phyloP scores from a whole-genome alignment of 23 red algal genomes.

The Gracilariopsis chorda region DNA sequence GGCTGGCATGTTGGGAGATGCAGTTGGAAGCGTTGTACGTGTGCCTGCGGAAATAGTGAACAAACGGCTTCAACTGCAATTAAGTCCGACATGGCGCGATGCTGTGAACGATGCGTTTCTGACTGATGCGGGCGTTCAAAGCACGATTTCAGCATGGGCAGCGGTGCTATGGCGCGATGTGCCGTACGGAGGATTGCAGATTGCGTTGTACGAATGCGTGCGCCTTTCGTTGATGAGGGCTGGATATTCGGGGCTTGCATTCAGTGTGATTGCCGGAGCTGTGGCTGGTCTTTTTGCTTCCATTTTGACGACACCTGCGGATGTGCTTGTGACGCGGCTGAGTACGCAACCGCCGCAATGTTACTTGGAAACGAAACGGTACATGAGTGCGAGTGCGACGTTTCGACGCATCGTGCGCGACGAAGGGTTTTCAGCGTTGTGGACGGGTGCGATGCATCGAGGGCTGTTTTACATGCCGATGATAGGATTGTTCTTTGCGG shows the following conservation, averaged over 20 bases:
- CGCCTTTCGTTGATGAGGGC: not conserved
- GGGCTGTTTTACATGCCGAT: conserved; percentile 72
- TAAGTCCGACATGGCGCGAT: not conserved
- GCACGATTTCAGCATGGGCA: conserved; percentile 25
- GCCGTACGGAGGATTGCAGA: conserved; percentile 76
- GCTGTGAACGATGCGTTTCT: conserved; percentile 56
- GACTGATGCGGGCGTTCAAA: not conserved
- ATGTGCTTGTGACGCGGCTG: conserved; percentile 68
- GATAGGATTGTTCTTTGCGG: conserved; percentile 73
- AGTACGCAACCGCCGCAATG: conserved; percentile 39
- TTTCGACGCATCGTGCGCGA: conserved; percentile 31
- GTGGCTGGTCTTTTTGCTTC: conserved; percentile 55
- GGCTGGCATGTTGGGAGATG: conserved; percentile 68
- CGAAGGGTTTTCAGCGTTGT: conserved; percentile 45
- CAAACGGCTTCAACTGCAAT: conserved; percentile 63
- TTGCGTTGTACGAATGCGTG: conserved; percentile 62
- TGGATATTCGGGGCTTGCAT: not conserved
- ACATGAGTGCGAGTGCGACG: conserved; percentile 23
- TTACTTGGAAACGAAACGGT: conserved; percentile 53
- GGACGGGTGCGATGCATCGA: conserved; percentile 33
- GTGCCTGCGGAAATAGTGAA: conserved; percentile 75
- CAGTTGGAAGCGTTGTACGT: conserved; percentile 52
- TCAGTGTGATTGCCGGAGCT: conserved; percentile 43
- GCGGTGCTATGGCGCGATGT: conserved; percentile 65
- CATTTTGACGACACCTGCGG: conserved; percentile 57